phyloP scores from a whole-genome alignment of 345 rosid genomes.

The Cardamine occulta region DNA sequence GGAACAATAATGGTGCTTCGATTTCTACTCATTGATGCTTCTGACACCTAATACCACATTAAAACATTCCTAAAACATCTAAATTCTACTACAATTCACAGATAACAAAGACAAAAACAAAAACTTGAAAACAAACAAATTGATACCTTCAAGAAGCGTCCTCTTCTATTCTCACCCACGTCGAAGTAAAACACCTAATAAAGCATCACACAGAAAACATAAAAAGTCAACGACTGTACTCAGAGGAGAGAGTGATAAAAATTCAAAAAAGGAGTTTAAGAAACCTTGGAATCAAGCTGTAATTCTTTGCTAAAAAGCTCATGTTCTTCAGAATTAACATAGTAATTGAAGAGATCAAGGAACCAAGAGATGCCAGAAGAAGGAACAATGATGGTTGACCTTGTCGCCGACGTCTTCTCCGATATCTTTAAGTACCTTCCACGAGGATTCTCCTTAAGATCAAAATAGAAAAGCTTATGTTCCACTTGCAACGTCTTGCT shows the following conservation, averaged over 20 bases:
- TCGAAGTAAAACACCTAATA: slow-evolving; percentile 88
- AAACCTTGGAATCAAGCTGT: slow-evolving; percentile 92
- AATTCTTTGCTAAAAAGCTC: slow-evolving; percentile 93
- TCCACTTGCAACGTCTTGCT: slow-evolving; percentile 96
- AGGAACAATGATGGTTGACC: slow-evolving; percentile 99
- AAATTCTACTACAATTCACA: not conserved
- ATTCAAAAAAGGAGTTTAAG: too few species aligned
- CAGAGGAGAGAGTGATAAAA: slow-evolving; percentile 4
- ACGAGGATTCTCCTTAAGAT: slow-evolving; percentile 94
- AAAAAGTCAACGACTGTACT: slow-evolving; percentile 29
- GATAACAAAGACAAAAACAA: not conserved
- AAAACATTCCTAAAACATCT: slow-evolving; percentile 20
- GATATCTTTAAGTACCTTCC: slow-evolving; percentile 95
- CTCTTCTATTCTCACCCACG: slow-evolving; percentile 94
- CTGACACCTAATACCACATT: slow-evolving; percentile 66
- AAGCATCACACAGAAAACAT: not conserved
- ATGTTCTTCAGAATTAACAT: slow-evolving; percentile 84
- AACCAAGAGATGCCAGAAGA: slow-evolving; percentile 98
- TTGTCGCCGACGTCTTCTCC: slow-evolving; percentile 97
- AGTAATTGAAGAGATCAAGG: slow-evolving; percentile 96
- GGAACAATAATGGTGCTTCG: slow-evolving; percentile 97
- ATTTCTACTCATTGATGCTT: slow-evolving; percentile 94
- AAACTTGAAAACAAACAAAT: not conserved
- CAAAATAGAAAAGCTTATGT: slow-evolving; percentile 97
- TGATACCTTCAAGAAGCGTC: slow-evolving; percentile 88